Base-by-base conservation (phyloP, 805 yeast genomes). In the Ogataea sp. region DNA sequence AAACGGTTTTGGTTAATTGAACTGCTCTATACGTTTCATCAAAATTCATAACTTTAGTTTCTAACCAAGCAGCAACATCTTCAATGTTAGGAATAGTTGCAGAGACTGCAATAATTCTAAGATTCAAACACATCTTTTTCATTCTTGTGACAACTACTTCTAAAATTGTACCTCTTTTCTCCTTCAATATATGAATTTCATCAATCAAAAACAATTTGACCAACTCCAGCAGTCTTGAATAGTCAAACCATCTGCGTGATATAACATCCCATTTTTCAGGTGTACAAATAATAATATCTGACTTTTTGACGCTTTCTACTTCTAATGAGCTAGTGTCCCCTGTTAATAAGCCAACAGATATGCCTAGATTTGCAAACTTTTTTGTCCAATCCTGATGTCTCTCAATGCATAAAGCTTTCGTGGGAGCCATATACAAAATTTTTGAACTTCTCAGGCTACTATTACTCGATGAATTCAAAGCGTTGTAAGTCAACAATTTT, bases 251-350 rank as follows among this genome's bases (percentile, higher is more conserved):
- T 45, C 65, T 68, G 45, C 80, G 58, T 0, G 81, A 73, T 40
- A 75, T 55, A 33, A 70, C 57, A 47, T 77, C 81, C 79, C 80
- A 75, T 50, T 76, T 77, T 50, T 77, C 82, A 4, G 82, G 81
- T 1, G 82, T 77, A 2, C 79, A 68, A 8, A 77, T 67, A 9
- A 77, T 73, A 4, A 77, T 62, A 40, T 71, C 70, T 2, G 77
- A 65, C n/a, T 56, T 64, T 50, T 64, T 64, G 3, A 70, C 73
- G 30, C 55, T 60, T 11, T 68, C 76, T 6, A 69, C 57, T 32
- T 72, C 75, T 3, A 59, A 40, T 17, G 55, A 58, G 9, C 67
- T 58, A 10, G 80, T 72, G 43, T 77, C 83, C 41, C 82, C 68
- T 0, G 83, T 77, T 31, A 78, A 53, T 33, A 71, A 59, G 0